These are phyloP conservation scores for Solanum hybrid DNA, from an alignment of 305 asterid species.

Conservation along the genomic window DNA sequence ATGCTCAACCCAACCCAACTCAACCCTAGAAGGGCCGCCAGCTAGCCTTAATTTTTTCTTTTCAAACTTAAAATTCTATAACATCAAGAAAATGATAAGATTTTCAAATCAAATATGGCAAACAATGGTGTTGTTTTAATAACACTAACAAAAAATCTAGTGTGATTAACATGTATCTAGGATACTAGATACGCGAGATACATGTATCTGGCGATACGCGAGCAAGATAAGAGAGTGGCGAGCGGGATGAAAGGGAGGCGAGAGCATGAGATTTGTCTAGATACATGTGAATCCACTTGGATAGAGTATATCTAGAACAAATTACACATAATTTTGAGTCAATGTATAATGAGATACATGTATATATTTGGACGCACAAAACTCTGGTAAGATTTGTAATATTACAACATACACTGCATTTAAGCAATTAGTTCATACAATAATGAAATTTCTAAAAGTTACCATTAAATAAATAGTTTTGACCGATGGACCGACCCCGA, in stretches of 20 bases:
- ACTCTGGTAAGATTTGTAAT: neutral
- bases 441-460: neutral
- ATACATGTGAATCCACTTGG: neutral
- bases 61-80: neutral
- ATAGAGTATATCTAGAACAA: neutral
- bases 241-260: neutral
- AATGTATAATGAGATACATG: neutral
- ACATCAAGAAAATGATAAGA: neutral
- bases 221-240: neutral
- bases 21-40: neutral
- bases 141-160: too few relatives aligned
- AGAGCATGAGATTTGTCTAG: neutral
- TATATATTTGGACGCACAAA: neutral
- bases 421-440: too few relatives aligned
- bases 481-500: too few relatives aligned
- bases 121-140: neutral
- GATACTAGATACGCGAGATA: too few relatives aligned
- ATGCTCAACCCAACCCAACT: neutral
- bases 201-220: neutral
- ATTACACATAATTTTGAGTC: neutral
- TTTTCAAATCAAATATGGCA: too few relatives aligned
- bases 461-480: neutral
- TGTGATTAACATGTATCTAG: too few relatives aligned
- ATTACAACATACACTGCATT: neutral
- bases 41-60: neutral